These are phyloP conservation scores for Penicillium polonicum DNA, from an alignment of 2,329 filamentous ascomycete genomes.

Conservation along the genomic window DNA sequence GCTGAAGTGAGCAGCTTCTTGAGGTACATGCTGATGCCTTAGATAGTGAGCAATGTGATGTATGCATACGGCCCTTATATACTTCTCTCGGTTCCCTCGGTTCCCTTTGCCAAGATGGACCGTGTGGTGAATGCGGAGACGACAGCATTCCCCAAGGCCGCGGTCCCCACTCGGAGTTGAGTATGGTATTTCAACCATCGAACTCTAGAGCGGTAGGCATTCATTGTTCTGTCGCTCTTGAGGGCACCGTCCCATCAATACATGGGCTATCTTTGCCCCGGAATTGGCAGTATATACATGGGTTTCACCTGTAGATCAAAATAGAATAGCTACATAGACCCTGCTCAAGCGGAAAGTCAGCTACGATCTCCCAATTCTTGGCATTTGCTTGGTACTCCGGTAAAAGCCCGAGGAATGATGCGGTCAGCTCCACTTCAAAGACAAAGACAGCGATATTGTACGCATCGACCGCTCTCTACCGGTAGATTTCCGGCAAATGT, in stretches of 20 bases:
- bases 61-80: constrained; percentile 1
- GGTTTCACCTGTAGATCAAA: not conserved
- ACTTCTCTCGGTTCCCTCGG: not conserved
- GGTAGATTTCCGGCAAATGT: not conserved
- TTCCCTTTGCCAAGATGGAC: constrained; percentile 1
- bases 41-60: not conserved
- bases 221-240: not conserved
- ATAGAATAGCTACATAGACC: not conserved
- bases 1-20: constrained; percentile 15
- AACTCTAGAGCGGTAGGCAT: not conserved
- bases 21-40: constrained; percentile 12
- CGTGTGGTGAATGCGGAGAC: constrained; percentile 5
- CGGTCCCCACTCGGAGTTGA: not conserved
- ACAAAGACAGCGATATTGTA: not conserved
- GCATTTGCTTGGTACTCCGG: constrained; percentile 7
- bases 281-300: not conserved
- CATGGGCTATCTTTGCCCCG: not conserved
- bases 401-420: constrained; percentile 11
- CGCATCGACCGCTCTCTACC: not conserved
- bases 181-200: not conserved
- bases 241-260: not conserved
- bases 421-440: not conserved
- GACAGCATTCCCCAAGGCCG: constrained; percentile 1
- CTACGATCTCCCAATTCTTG: not conserved
- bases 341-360: not conserved